Percentiles rank a stretch among this genome's conserved stretches.
Conservation (phyloP, 2,329 filamentous ascomycete genomes). For the Triangularia verruculosa region DNA sequence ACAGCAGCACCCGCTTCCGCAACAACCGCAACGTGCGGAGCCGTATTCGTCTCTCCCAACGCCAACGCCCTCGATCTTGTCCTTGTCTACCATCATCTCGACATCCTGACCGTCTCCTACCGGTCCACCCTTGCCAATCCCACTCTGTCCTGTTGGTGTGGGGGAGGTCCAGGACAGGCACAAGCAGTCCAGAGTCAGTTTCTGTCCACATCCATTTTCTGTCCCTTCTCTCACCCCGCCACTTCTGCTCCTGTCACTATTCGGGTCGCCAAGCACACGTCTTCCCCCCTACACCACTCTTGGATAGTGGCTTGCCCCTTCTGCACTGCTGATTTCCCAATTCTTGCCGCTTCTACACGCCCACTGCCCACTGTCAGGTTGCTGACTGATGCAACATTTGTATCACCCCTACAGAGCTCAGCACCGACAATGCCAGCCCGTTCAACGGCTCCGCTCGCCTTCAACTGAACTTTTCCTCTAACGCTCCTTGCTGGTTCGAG, state of each 20-base stretch:
- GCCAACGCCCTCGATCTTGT: background rate
- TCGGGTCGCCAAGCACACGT: background rate
- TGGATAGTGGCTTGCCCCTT: constrained; percentile 8
- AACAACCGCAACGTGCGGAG: background rate
- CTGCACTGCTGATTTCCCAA: background rate
- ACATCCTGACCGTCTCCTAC: constrained; percentile 29
- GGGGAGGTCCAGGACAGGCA: constrained; percentile 8
- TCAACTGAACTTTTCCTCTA: constrained; percentile 23
- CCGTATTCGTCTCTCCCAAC: background rate
- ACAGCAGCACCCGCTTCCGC: constrained; percentile 9
- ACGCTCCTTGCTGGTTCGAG: constrained; percentile 29
- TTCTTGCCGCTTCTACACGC: background rate
- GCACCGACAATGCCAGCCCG: constrained; percentile 18
- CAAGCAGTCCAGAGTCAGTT: constrained; percentile 26
- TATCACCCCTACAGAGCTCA: constrained; percentile 21
- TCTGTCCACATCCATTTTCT: background rate
- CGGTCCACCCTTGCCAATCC: constrained; percentile 23
- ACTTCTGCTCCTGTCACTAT: background rate
- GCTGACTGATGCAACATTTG: constrained; percentile 20
- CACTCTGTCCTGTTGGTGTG: constrained; percentile 27
- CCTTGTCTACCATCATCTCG: constrained; percentile 1
- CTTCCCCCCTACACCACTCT: background rate
- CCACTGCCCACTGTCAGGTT: constrained; percentile 4
- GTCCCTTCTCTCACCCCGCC: background rate
- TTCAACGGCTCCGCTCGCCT: constrained; percentile 24